Conservation (phyloP, 768 basidiomycete genomes). For the Boletus rubescentipes region DNA sequence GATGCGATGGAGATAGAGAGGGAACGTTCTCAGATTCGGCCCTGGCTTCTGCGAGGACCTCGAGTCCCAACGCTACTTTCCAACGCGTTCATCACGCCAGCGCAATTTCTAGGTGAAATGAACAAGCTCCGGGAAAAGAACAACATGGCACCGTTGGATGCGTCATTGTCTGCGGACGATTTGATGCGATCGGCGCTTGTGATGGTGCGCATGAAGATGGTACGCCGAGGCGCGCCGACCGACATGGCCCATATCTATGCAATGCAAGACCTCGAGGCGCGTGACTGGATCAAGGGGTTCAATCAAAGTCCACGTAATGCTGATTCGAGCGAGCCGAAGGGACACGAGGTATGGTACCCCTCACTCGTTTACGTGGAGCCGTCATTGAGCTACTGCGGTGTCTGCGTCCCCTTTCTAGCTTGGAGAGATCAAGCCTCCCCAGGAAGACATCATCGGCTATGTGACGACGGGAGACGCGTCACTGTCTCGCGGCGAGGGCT, state of each 20-base stretch:
- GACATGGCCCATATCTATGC: constrained; percentile 75
- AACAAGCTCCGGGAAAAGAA: constrained; percentile 62
- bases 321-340: constrained; percentile 21
- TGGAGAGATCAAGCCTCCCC: constrained; percentile 41
- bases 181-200: constrained; percentile 65
- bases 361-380: neutral
- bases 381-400: neutral
- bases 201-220: constrained; percentile 60
- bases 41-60: constrained; percentile 73
- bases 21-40: constrained; percentile 23
- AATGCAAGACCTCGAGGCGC: constrained; percentile 53
- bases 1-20: constrained; percentile 11
- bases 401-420: constrained; percentile 36
- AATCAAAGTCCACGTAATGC: constrained; percentile 16
- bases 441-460: constrained; percentile 67
- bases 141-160: constrained; percentile 39
- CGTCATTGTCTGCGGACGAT: constrained; percentile 36
- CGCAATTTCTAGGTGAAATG: constrained; percentile 51
- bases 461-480: constrained; percentile 85
- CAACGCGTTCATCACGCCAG: constrained; percentile 40
- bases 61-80: constrained; percentile 47
- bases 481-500: constrained; percentile 72
- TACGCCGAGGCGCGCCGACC: constrained; percentile 66
- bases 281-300: constrained; percentile 44
- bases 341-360: constrained; percentile 27